A percentile compares a stretch with the other conserved stretches of the same genome.
These are phyloP conservation scores for Nakaseomyces kungkrabaensis DNA, from an alignment of 1,139 yeast species.

Conservation along the genomic window DNA sequence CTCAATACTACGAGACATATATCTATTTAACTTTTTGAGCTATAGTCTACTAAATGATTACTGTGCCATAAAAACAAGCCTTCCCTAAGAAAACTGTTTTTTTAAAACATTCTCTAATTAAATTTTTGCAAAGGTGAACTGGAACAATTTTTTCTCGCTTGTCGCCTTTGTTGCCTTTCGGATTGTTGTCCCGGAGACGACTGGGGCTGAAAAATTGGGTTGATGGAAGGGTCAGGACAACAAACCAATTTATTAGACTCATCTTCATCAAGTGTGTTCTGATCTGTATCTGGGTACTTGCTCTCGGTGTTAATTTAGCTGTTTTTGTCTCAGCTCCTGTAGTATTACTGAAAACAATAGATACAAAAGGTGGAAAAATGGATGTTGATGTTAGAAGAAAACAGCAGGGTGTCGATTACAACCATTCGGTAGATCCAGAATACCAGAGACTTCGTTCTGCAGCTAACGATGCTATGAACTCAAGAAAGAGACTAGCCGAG, in stretches of 20 bases:
- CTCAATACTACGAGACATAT: too few species aligned
- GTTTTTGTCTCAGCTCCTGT: neutral
- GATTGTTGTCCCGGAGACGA: neutral
- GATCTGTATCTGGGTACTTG: neutral
- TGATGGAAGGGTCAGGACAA: neutral
- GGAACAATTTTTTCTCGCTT: neutral
- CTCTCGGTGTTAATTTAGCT: neutral
- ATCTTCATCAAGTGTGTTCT: neutral
- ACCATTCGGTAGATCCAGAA: conserved; percentile 60
- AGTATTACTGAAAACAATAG: neutral
- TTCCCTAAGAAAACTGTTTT: too few species aligned
- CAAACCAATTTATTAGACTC: too few species aligned
- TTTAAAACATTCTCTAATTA: too few species aligned
- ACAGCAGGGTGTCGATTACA: conserved; percentile 44
- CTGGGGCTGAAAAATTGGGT: neutral
- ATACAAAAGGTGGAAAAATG: neutral
- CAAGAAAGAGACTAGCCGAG: conserved; percentile 45
- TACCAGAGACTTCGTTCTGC: conserved; percentile 55
- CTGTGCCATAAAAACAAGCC: too few species aligned
- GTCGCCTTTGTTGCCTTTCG: neutral
- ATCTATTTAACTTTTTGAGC: too few species aligned
- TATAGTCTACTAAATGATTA: too few species aligned
- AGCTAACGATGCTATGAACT: conserved; percentile 59
- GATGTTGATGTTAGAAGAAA: neutral
- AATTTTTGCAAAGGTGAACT: too few species aligned